These are phyloP conservation scores for Aureobasidium sp. DNA, from an alignment of 2,329 filamentous ascomycete genomes.

Conservation along the genomic window DNA sequence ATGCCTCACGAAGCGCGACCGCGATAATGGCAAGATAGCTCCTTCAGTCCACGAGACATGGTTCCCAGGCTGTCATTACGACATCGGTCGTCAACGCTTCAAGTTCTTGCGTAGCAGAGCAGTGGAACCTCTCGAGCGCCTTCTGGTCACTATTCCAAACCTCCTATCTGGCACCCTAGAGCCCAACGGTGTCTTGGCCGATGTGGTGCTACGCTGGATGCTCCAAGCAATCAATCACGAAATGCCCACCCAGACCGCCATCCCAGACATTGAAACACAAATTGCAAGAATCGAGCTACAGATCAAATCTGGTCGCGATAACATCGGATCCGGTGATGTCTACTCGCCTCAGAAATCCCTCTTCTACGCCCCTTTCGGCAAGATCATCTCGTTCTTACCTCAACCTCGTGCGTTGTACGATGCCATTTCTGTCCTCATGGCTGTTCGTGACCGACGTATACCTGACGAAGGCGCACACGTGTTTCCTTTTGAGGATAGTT, in stretches of 20 bases:
- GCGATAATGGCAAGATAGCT: slow-evolving; percentile 15
- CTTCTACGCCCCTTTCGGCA: slow-evolving; percentile 27
- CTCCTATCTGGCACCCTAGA: slow-evolving; percentile 26
- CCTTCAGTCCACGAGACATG: slow-evolving; percentile 26
- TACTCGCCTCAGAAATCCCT: slow-evolving; percentile 25
- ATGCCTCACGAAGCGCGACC: slow-evolving; percentile 22
- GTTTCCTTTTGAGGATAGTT: slow-evolving; percentile 21
- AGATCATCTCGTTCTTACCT: slow-evolving; percentile 17
- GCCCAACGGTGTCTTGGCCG: slow-evolving; percentile 29
- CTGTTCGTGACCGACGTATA: slow-evolving; percentile 29
- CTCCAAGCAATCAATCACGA: slow-evolving; percentile 22
- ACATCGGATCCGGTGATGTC: slow-evolving; percentile 28
- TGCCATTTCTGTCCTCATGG: slow-evolving; percentile 25
- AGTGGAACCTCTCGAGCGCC: slow-evolving; percentile 24
- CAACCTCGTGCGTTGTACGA: slow-evolving; percentile 18
- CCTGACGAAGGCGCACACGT: slow-evolving; percentile 25
- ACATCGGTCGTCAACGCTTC: slow-evolving; percentile 31
- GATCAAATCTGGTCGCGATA: slow-evolving; percentile 18
- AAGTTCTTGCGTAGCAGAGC: slow-evolving; percentile 27
- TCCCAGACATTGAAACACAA: slow-evolving; percentile 20
- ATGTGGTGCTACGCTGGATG: slow-evolving; percentile 28
- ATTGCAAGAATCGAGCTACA: slow-evolving; percentile 19
- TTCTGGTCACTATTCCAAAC: slow-evolving; percentile 25
- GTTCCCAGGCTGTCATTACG: slow-evolving; percentile 34
- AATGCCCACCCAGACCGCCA: slow-evolving; percentile 20